Evolutionary conservation across 2,329 filamentous ascomycete genomes (phyloP).

Genomic region (Fusarium sp.): DNA sequence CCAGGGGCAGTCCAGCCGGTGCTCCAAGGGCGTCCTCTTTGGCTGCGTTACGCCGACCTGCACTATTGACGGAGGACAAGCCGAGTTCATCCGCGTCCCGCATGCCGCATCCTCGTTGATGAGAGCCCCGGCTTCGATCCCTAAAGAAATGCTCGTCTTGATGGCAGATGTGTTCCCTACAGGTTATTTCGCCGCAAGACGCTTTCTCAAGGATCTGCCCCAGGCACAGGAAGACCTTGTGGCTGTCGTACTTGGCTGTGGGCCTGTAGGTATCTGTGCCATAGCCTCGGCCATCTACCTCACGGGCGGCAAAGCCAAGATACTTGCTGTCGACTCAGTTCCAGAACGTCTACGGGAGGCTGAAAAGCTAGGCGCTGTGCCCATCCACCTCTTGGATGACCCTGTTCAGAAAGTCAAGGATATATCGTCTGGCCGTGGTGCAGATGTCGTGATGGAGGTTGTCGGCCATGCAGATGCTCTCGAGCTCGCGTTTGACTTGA

Average conservation of each 20-base stretch:
- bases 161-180: slow-evolving; percentile 23
- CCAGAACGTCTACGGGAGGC: slow-evolving; percentile 2
- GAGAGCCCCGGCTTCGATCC: background rate
- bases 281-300: background rate
- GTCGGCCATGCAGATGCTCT: background rate
- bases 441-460: background rate
- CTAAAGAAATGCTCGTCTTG: slow-evolving; percentile 12
- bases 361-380: background rate
- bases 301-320: background rate
- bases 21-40: slow-evolving; percentile 1
- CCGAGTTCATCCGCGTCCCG: slow-evolving; percentile 14
- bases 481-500: background rate
- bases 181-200: slow-evolving; percentile 7
- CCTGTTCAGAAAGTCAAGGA: background rate
- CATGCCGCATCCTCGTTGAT: background rate
- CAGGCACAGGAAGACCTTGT: background rate
- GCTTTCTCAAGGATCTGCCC: slow-evolving; percentile 7
- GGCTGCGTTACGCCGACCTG: slow-evolving; percentile 1
- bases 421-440: background rate
- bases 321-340: slow-evolving; percentile 15
- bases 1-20: background rate
- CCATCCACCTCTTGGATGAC: background rate
- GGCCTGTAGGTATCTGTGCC: slow-evolving; percentile 18
- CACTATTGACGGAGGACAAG: slow-evolving; percentile 14
- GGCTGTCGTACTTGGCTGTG: slow-evolving; percentile 16